Evolutionary conservation across 148 eudicot genomes (phyloP), one percentile per base, ranked within the genome.

Genomic region (Selenicereus undatus): DNA sequence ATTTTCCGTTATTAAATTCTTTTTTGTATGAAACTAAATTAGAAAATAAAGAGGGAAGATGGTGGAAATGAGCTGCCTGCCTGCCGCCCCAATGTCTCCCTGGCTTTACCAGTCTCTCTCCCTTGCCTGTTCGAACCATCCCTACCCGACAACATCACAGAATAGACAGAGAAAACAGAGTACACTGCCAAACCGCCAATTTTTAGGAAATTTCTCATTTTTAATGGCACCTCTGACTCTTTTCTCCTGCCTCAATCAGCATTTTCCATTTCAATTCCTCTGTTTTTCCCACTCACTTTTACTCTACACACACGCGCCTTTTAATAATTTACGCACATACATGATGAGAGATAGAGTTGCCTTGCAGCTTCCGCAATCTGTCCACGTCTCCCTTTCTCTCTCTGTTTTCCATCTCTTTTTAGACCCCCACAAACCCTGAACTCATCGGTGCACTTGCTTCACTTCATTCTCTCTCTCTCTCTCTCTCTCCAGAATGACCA

Each of bases 351-450:
- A 52, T 3, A 17, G 62, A 56, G 72, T 79, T 70, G 45, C 76
- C 52, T 24, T 30, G 76, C 58, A 17, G 26, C 58, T 73, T 80
- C 77, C 6, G 71, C 77, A 64, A 76, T 65, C 74, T 81, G 83
- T 75, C 83, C 83, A 75, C 66, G 66, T 81, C 73, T 81, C 52
- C 2, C 48, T 76, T 11, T 48, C 52, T 48, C 52, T 48, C 52
- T 74, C 20, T 56, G 45, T 17, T 56, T 22, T 22, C 27, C 68
- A 6, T 1, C 68, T 8, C 27, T 64, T 64, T 60, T 64, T 64
- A 64, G 68, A 64, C 39, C 24, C 45, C 29, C 68, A 64, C 68
- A 81, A 29, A 36, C 82, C 62, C 56, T 8, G 43, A 65, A 78
- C 56, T 64, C 29, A n/a, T 8, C 21, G 60, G 24, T 80, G 20